Base-by-base conservation (phyloP, 225 moss, liverwort and hornwort genomes). In the Polytrichum commune region DNA sequence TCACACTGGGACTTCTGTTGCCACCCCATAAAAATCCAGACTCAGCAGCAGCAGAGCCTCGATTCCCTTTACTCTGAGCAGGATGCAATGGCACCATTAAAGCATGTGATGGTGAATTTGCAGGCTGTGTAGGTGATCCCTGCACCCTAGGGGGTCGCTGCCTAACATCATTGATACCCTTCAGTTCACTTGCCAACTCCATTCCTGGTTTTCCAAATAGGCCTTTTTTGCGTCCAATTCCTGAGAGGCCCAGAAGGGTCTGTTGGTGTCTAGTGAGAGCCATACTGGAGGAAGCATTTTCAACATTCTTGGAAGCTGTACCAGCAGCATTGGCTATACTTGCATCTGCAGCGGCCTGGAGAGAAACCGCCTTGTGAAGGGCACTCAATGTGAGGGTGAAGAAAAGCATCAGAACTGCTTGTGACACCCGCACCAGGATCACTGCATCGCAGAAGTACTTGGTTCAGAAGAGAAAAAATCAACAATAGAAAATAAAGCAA, bases 31-130 rank as follows among this genome's bases (percentile, higher is more conserved):
- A 74, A 70, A 83, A 75, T 74, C 90, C 81, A 19, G 78, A 84
- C 82, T 90, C 74, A 46, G 80, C 72, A 53, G 72, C 66, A 57
- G 76, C 80, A 1, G 73, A 29, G 55, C 76, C 76, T 70, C 81
- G 82, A 64, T 73, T 87, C 27, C 66, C 90, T 73, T 89, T 92
- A 29, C 54, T 75, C 69, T 78, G 74, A 65, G 68, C 79, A 62
- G 91, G 85, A 74, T 95, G 95, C 54, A 95, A 68, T 57, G 98
- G 95, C 29, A 95, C 93, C 87, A 90, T 69, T 38, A 98, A 80
- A 72, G 89, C 67, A 67, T 91, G 90, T 29, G 91, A 86, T 19
- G 86, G 81, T 20, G 86, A 78, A 29, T 73, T 69, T 64, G 77
- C 72, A 33, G 82, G 78, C 60, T 82, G 84, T 9, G 77, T 80